A percentile compares a stretch with the other conserved stretches of the same genome.
phyloP scores from a whole-genome alignment of 805 yeast species.

The Candida alai region DNA sequence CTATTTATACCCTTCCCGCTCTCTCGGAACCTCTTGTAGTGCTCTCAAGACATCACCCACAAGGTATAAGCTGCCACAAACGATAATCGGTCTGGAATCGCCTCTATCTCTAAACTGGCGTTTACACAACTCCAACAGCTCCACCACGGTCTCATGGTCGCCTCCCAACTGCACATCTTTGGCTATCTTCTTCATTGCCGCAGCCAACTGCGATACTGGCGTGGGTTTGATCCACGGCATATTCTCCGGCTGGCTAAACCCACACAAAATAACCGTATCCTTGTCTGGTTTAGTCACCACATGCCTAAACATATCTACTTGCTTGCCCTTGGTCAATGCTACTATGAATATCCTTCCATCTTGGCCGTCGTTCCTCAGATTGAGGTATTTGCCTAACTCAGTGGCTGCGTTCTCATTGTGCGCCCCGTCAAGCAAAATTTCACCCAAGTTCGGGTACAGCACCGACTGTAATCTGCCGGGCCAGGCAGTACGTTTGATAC shows the following conservation, averaged over 20 bases:
- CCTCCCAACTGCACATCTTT: constrained; percentile 11
- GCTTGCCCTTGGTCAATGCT: constrained; percentile 76
- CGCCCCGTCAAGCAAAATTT: constrained; percentile 79
- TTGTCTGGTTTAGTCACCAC: constrained; percentile 35
- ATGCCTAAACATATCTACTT: constrained; percentile 48
- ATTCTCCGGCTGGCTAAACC: constrained; percentile 68
- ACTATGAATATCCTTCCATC: constrained; percentile 53
- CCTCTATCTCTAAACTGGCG: constrained; percentile 12
- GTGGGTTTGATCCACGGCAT: constrained; percentile 83
- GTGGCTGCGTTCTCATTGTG: constrained; percentile 84
- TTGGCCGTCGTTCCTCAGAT: constrained; percentile 11
- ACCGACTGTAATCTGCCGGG: constrained; percentile 77
- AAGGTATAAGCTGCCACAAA: constrained; percentile 41
- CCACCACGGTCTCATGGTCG: constrained; percentile 11
- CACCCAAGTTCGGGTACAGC: constrained; percentile 17
- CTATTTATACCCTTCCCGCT: too few species aligned
- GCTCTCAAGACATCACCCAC: constrained; percentile 31
- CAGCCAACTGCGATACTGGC: constrained; percentile 5
- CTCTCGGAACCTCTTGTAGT: neutral
- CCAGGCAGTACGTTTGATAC: constrained; percentile 63
- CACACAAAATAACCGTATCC: constrained; percentile 61
- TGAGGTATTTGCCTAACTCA: constrained; percentile 58
- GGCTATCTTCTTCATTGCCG: constrained; percentile 4
- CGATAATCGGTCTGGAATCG: constrained; percentile 28
- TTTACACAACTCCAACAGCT: constrained; percentile 13